A percentile compares a stretch with the other conserved stretches of the same genome.
Evolutionary conservation across 768 basidiomycete species (phyloP).

Genomic region (Thelephora ganbajun): DNA sequence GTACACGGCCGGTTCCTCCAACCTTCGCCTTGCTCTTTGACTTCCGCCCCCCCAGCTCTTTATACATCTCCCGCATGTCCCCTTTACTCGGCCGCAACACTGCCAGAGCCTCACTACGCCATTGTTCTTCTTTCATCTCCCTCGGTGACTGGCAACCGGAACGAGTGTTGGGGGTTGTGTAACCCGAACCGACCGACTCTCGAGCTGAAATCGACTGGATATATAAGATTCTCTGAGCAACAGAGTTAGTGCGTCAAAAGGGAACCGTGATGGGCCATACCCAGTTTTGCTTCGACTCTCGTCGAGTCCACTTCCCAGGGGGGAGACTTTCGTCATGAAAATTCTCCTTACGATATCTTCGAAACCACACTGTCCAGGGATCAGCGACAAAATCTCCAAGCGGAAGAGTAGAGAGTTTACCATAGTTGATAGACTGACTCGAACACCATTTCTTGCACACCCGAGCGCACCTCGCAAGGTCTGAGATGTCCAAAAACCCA

Average conservation of each 20-base stretch:
- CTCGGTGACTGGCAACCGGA: conserved; percentile 68
- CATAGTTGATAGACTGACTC: conserved; percentile 86
- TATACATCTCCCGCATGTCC: conserved; percentile 87
- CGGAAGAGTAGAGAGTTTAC: conserved; percentile 24
- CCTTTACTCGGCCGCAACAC: conserved; percentile 50
- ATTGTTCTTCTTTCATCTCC: conserved; percentile 67
- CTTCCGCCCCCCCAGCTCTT: conserved; percentile 80
- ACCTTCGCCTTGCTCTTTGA: conserved; percentile 60
- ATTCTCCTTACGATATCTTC: conserved; percentile 76
- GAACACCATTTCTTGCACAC: conserved; percentile 81
- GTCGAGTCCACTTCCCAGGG: conserved; percentile 81
- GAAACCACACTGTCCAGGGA: conserved; percentile 73
- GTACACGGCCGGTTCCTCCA: conserved; percentile 39
- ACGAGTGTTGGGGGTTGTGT: conserved; percentile 29
- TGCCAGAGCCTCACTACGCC: conserved; percentile 42
- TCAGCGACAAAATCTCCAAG: not conserved
- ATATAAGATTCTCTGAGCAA: conserved; percentile 35
- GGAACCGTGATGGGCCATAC: conserved; percentile 22
- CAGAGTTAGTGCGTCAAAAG: not conserved
- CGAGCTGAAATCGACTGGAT: conserved; percentile 26
- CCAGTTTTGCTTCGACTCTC: conserved; percentile 93
- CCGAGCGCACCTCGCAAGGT: conserved; percentile 64
- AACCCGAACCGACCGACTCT: conserved; percentile 29
- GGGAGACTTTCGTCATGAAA: conserved; percentile 72
- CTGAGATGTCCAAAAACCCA: conserved; percentile 37